Percentiles rank a stretch among this genome's conserved stretches.
phyloP scores from a whole-genome alignment of 2,329 filamentous ascomycete genomes.

The Calonectria crousiana region DNA sequence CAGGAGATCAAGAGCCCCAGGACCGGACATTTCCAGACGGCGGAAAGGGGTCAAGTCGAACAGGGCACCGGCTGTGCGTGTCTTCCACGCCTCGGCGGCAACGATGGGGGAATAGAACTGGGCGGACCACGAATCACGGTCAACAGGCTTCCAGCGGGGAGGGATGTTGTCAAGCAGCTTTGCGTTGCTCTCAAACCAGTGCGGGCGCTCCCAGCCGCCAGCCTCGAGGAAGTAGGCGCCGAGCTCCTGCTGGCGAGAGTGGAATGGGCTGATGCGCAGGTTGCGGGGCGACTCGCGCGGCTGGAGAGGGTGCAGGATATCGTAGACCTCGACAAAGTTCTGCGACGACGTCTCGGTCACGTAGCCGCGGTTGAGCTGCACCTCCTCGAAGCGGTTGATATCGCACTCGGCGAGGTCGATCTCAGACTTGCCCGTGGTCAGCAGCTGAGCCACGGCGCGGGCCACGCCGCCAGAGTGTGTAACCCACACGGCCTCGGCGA shows the following conservation, averaged over 20 bases:
- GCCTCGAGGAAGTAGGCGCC: conserved; percentile 70
- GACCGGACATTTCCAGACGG: conserved; percentile 68
- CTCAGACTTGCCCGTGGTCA: conserved; percentile 67
- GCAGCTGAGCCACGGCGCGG: conserved; percentile 68
- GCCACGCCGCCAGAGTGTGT: conserved; percentile 75
- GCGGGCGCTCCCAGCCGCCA: conserved; percentile 72
- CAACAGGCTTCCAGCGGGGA: conserved; percentile 64
- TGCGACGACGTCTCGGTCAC: conserved; percentile 70
- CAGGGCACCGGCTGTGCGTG: conserved; percentile 70
- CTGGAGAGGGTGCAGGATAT: conserved; percentile 72
- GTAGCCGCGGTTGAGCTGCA: conserved; percentile 68
- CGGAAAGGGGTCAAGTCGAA: conserved; percentile 73
- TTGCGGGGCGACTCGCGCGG: conserved; percentile 69
- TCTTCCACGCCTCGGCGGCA: conserved; percentile 74
- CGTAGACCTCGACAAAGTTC: conserved; percentile 74
- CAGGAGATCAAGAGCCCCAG: conserved; percentile 67
- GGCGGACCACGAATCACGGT: conserved; percentile 70
- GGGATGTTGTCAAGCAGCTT: conserved; percentile 64
- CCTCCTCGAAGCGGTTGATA: conserved; percentile 70
- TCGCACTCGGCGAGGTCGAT: conserved; percentile 72
- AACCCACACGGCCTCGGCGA: conserved; percentile 76
- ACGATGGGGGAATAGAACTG: conserved; percentile 69
- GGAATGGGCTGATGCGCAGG: conserved; percentile 70
- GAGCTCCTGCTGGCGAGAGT: conserved; percentile 65
- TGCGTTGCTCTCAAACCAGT: conserved; percentile 71